Conservation (phyloP, 441 rosid species). For the Erodium moschatum region DNA sequence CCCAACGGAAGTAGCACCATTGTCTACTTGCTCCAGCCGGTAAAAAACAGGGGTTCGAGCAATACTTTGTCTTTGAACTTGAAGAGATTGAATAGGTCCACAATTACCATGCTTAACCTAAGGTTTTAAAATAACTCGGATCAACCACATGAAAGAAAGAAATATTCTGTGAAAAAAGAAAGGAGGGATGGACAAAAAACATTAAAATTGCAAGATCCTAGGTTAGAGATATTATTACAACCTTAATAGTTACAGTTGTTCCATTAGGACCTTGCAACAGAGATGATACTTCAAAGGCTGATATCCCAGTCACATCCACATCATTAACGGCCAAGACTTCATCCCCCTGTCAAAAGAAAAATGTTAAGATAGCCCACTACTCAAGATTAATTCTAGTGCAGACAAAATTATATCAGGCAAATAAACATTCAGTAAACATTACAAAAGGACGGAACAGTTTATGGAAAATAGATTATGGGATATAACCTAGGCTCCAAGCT, state of each 20-base stretch:
- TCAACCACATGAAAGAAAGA: no score
- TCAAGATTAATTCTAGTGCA: background rate
- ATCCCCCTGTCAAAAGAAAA: conserved; percentile 56
- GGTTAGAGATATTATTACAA: conserved; percentile 18
- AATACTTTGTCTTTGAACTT: conserved; percentile 73
- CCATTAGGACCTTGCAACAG: conserved; percentile 86
- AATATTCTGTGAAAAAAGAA: background rate
- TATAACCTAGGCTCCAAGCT: background rate
- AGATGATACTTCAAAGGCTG: conserved; percentile 86
- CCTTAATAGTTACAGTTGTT: conserved; percentile 71
- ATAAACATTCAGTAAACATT: background rate
- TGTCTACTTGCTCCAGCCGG: conserved; percentile 63
- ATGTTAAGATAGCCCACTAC: background rate
- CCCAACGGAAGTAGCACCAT: conserved; percentile 54
- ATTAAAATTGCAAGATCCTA: conserved; percentile 1
- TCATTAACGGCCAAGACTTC: conserved; percentile 77
- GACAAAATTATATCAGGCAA: background rate
- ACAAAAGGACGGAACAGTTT: background rate
- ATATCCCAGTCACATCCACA: conserved; percentile 66
- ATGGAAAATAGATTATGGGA: background rate
- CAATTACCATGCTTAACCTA: conserved; percentile 88
- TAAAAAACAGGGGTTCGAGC: conserved; percentile 79
- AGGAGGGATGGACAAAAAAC: conserved; percentile 2
- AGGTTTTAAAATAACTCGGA: conserved; percentile 2
- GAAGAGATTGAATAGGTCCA: conserved; percentile 54